Evolutionary conservation across 495 filamentous ascomycete species (phyloP).

Genomic region (Podospora anserina): DNA sequence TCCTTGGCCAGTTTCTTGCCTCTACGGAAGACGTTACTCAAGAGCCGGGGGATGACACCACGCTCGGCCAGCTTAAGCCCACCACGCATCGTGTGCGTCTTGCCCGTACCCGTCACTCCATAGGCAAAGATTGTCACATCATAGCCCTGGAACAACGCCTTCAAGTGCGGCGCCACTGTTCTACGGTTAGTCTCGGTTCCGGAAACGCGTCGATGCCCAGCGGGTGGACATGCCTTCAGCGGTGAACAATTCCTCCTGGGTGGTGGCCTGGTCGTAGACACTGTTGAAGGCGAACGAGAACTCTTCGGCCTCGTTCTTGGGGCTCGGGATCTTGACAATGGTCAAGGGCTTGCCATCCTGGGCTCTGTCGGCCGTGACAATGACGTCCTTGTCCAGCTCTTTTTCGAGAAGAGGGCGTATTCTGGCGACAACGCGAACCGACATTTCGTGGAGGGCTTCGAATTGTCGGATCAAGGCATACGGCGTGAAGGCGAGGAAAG

Average conservation of each 20-base stretch:
- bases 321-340: conserved; percentile 86
- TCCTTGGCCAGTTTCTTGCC: conserved; percentile 88
- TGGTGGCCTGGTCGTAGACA: conserved; percentile 75
- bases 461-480: neutral
- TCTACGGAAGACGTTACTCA: conserved; percentile 81
- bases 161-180: conserved; percentile 61
- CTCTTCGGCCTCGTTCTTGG: conserved; percentile 84
- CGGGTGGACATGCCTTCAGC: conserved; percentile 64
- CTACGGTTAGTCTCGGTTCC: conserved; percentile 12
- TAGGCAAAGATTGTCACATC: conserved; percentile 96
- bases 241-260: conserved; percentile 84
- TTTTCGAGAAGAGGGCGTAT: conserved; percentile 81
- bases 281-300: conserved; percentile 95
- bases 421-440: conserved; percentile 82
- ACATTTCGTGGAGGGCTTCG: conserved; percentile 41
- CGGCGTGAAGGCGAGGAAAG: neutral
- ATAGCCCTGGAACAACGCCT: conserved; percentile 88
- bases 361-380: conserved; percentile 62
- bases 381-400: conserved; percentile 79
- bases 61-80: conserved; percentile 84
- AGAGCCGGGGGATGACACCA: conserved; percentile 84
- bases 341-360: conserved; percentile 58
- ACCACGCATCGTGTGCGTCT: conserved; percentile 97
- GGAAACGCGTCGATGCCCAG: neutral
- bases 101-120: conserved; percentile 91